Percentiles rank a stretch among this genome's conserved stretches.
phyloP scores from a whole-genome alignment of 2,329 filamentous ascomycete species.

The Epichloe scottii region DNA sequence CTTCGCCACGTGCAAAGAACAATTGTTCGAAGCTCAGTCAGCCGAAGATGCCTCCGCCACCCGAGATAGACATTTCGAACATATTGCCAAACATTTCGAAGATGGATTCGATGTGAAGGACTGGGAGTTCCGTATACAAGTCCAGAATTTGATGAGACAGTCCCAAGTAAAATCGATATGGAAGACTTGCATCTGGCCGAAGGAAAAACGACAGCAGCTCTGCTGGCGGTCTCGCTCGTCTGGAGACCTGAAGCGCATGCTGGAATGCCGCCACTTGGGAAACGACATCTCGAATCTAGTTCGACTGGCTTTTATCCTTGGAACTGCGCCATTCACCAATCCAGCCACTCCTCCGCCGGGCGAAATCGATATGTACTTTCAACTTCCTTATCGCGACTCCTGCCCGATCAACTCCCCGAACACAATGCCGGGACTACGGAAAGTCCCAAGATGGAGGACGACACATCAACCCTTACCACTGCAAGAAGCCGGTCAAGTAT shows the following conservation, averaged over 20 bases:
- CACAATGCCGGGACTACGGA: slow-evolving; percentile 11
- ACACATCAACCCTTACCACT: slow-evolving; percentile 15
- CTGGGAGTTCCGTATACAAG: slow-evolving; percentile 31
- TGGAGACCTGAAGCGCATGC: slow-evolving; percentile 30
- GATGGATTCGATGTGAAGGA: slow-evolving; percentile 28
- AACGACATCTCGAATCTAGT: slow-evolving; percentile 29
- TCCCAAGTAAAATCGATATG: slow-evolving; percentile 29
- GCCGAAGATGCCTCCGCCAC: slow-evolving; percentile 23
- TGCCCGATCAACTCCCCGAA: slow-evolving; percentile 22
- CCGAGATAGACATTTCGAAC: slow-evolving; percentile 33
- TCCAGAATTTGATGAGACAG: slow-evolving; percentile 33
- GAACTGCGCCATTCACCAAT: slow-evolving; percentile 26
- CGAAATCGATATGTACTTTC: slow-evolving; percentile 27
- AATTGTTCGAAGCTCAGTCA: slow-evolving; percentile 27
- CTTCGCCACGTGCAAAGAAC: slow-evolving; percentile 29
- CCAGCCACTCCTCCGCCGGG: slow-evolving; percentile 23
- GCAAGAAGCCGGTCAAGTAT: slow-evolving; percentile 17
- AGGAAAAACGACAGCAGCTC: slow-evolving; percentile 28
- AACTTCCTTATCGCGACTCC: slow-evolving; percentile 23
- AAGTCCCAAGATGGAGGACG: slow-evolving; percentile 17
- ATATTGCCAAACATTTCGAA: slow-evolving; percentile 34
- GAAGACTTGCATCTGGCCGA: slow-evolving; percentile 34
- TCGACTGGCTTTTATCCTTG: slow-evolving; percentile 30
- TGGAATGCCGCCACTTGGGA: slow-evolving; percentile 30
- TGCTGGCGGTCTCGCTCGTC: slow-evolving; percentile 29